Conservation (phyloP, 805 yeast genomes). For the Yarrowia sp. region DNA sequence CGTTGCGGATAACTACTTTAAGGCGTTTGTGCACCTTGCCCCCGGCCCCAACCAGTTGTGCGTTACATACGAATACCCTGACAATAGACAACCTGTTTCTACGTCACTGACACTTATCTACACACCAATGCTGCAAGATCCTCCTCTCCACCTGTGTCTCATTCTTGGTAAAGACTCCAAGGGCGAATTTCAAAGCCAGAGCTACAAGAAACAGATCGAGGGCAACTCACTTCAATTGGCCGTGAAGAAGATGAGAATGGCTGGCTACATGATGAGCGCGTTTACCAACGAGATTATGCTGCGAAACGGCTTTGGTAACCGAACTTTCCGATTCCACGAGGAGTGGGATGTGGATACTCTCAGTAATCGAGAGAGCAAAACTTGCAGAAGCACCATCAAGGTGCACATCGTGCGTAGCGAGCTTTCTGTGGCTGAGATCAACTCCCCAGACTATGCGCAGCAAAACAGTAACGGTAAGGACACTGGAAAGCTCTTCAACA, state of each 20-base stretch:
- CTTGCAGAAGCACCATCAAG: conserved; percentile 58
- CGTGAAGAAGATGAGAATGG: conserved; percentile 68
- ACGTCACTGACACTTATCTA: conserved; percentile 45
- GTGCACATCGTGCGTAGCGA: conserved; percentile 72
- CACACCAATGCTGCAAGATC: conserved; percentile 57
- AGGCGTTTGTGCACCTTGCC: conserved; percentile 65
- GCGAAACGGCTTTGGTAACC: conserved; percentile 68
- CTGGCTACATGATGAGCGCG: conserved; percentile 85
- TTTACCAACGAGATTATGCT: conserved; percentile 88
- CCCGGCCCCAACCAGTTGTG: conserved; percentile 62
- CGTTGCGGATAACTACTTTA: conserved; percentile 66
- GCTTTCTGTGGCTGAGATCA: conserved; percentile 63
- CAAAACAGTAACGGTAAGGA: conserved; percentile 72
- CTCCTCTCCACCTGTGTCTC: conserved; percentile 78
- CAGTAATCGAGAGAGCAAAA: conserved; percentile 44
- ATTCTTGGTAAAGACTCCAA: conserved; percentile 75
- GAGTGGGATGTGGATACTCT: conserved; percentile 55
- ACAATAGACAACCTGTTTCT: conserved; percentile 2
- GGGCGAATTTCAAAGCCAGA: conserved; percentile 66
- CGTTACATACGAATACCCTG: conserved; percentile 41
- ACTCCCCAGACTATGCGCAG: conserved; percentile 80
- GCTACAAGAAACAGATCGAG: conserved; percentile 42
- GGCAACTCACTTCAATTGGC: conserved; percentile 70
- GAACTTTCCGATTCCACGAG: conserved; percentile 74
- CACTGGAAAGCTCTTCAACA: conserved; percentile 70